These are phyloP conservation scores for Collybiopsis confluens DNA, from an alignment of 768 basidiomycete genomes.

Conservation along the genomic window DNA sequence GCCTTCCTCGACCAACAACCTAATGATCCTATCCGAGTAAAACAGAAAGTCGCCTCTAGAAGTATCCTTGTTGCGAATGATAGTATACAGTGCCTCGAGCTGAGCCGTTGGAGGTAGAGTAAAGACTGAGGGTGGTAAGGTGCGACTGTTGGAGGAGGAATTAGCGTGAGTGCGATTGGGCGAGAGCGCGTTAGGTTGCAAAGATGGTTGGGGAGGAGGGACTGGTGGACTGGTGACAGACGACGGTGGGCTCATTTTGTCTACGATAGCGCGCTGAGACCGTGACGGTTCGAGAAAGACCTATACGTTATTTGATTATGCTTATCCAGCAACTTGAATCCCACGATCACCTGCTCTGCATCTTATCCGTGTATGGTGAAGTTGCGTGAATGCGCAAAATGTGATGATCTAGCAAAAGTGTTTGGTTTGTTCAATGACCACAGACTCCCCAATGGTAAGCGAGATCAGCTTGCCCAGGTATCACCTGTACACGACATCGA, in stretches of 20 bases:
- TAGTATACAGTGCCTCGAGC: slow-evolving; percentile 92
- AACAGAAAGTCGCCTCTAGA: slow-evolving; percentile 93
- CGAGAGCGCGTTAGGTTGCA: neutral
- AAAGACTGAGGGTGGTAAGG: slow-evolving; percentile 78
- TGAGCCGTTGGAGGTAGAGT: slow-evolving; percentile 88
- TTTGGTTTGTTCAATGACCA: too few relatives aligned
- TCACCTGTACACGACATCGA: too few relatives aligned
- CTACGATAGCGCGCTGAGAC: too few relatives aligned
- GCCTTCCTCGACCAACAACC: slow-evolving; percentile 77
- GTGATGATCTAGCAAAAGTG: too few relatives aligned
- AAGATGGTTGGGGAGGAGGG: slow-evolving; percentile 4
- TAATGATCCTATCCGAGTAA: slow-evolving; percentile 90
- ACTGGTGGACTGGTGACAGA: neutral
- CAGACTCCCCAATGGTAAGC: too few relatives aligned
- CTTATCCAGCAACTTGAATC: too few relatives aligned
- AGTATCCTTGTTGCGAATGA: slow-evolving; percentile 87
- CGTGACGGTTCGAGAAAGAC: too few relatives aligned
- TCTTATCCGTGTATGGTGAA: too few relatives aligned
- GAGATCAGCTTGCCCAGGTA: too few relatives aligned
- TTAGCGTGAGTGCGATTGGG: slow-evolving; percentile 15
- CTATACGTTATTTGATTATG: too few relatives aligned
- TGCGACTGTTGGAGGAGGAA: neutral
- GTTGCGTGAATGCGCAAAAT: too few relatives aligned
- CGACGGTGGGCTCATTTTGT: neutral
- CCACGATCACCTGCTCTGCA: too few relatives aligned